A percentile compares a stretch with the other conserved stretches of the same genome.
phyloP scores from a whole-genome alignment of 176 grass and related monocot genomes.

The Carex cristatella region DNA sequence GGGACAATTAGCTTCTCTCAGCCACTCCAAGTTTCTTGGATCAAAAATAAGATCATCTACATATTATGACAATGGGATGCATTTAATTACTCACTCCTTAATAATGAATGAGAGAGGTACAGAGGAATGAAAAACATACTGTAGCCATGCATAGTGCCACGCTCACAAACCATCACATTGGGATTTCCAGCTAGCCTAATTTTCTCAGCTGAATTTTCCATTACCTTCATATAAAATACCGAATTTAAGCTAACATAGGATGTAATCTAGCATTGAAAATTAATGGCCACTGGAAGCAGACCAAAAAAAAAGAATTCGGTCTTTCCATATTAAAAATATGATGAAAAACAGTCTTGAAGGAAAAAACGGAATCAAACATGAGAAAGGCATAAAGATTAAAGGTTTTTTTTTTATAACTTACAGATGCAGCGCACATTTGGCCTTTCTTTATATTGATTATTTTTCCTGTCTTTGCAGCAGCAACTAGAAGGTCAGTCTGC shows the following conservation, averaged over 20 bases:
- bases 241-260: not conserved
- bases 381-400: too few species aligned
- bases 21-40: slow-evolving; percentile 93
- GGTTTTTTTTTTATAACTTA: slow-evolving; percentile 35
- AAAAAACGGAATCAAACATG: not conserved
- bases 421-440: slow-evolving; percentile 89
- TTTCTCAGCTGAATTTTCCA: slow-evolving; percentile 59
- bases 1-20: slow-evolving; percentile 90
- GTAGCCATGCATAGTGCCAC: slow-evolving; percentile 97
- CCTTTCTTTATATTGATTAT: slow-evolving; percentile 99
- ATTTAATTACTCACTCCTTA: not conserved
- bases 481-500: slow-evolving; percentile 91
- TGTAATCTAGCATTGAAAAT: slow-evolving; percentile 8
- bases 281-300: not conserved
- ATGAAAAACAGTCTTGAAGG: not conserved
- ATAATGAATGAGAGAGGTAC: not conserved
- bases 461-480: slow-evolving; percentile 82
- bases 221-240: slow-evolving; percentile 4
- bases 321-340: not conserved
- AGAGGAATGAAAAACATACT: slow-evolving; percentile 48
- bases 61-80: slow-evolving; percentile 13
- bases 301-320: not conserved
- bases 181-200: slow-evolving; percentile 86
- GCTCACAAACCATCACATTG: slow-evolving; percentile 98
- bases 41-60: slow-evolving; percentile 95